Base-by-base conservation (phyloP, 495 filamentous ascomycete species). In the Aspergillus ostianus region DNA sequence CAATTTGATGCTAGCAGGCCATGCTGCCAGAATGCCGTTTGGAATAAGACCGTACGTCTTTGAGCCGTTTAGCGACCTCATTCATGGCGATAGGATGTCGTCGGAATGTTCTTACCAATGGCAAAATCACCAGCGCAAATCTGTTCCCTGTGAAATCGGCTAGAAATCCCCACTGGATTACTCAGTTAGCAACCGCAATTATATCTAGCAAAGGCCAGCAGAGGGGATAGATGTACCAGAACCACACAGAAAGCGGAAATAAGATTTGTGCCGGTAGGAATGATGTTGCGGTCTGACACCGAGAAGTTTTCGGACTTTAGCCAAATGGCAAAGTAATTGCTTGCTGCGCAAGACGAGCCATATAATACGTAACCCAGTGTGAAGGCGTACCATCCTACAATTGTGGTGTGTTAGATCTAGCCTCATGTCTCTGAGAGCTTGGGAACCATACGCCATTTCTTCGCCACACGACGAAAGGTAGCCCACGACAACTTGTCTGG, bases 1-100 rank as follows among this genome's bases (percentile, higher is more conserved):
- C 10, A 66, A 15, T 13, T 47, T 45, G 20, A 64, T 19, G 23
- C 66, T 64, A 2, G 64, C 30, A n/a, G 66, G 66, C 64, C 66
- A 69, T 12, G 62, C 18, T 0, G 66, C 66, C 0, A 66, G 30
- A n/a, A 69, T 69, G 8, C 64, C 71, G 51, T 74, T 74, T 17
- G 71, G 71, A 10, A 74, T 47, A 4, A 72, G 60, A 10, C 65
- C 64, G 44, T 63, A 61, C 20, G 60, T 53, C 30, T 29, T 30
- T 12, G 30, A 26, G 23, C 12, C 29, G 10, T 5, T 19, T 49
- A 29, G 21, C n/a, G 27, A 50, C 2, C 2, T 4, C 2, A 26
- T 4, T 26, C 4, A 2, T 26, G 4, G 4, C 2, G 23, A 26
- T 26, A 26, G 23, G 23, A 26, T 2, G 4, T 26, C 23, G 4